Conservation (phyloP, 1,284 basidiomycete species). For the Ceraceosorus bombacis region DNA sequence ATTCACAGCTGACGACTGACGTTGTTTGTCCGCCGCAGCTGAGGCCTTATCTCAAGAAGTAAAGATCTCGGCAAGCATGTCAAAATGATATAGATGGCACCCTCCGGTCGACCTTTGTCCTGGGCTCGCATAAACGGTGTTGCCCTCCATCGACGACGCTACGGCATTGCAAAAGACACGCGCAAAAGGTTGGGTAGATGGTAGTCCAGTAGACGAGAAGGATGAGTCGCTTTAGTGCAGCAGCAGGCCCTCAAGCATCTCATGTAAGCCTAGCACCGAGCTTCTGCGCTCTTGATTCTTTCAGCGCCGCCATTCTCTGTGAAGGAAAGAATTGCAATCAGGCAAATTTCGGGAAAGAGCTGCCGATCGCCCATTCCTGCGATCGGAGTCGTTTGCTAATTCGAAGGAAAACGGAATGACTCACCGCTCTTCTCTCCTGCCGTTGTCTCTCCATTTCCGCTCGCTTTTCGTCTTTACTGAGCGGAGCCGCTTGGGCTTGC, state of each 20-base stretch:
- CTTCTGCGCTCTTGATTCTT: constrained; percentile 25
- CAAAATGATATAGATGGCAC: no score
- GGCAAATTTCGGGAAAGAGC: background rate
- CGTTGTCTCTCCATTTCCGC: constrained; percentile 34
- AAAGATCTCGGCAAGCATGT: no score
- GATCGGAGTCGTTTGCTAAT: background rate
- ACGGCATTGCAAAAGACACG: no score
- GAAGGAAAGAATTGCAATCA: constrained; percentile 2
- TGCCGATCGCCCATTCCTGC: background rate
- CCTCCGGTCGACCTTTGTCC: no score
- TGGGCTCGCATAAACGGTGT: no score
- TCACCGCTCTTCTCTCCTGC: constrained; percentile 14
- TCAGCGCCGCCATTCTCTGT: constrained; percentile 26
- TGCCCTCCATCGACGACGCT: no score
- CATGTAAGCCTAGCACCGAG: constrained; percentile 4
- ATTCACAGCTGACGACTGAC: no score
- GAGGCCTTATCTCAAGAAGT: no score
- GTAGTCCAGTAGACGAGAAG: no score
- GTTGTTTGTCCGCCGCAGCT: no score
- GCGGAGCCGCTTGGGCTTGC: constrained; percentile 2
- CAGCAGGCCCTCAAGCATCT: background rate
- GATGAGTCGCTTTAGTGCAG: no score
- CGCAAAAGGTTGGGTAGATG: no score
- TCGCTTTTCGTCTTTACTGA: constrained; percentile 34
- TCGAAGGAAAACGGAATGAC: background rate